Evolutionary conservation across 2,329 filamentous ascomycete genomes (phyloP), one percentile per base, ranked within the genome.

Genomic region (Trichoderma gracile): DNA sequence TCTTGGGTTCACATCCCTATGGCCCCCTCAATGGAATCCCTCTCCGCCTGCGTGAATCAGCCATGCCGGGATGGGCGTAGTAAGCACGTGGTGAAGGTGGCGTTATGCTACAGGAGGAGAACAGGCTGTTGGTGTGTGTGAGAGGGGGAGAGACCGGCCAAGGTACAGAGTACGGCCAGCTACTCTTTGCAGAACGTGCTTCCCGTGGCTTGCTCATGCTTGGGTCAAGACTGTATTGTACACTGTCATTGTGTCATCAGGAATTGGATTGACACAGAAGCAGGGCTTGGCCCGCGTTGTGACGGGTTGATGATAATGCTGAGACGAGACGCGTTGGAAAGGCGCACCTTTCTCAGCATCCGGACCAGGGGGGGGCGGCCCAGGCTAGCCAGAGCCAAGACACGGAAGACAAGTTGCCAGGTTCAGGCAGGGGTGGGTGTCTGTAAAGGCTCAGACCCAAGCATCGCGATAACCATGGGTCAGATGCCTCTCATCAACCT

Each of bases 71-170:
- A 59, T 38, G 12, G 55, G 63, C 47, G 47, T 64, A 64, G 63
- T 53, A 53, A 38, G 63, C 63, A 64, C 63, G 63, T 64, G 63
- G 63, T 25, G 21, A 60, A 47, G 49, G 63, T 64, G 63, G 63
- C 63, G 63, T 64, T 55, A 27, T 60, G 27, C 54, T 64, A 46
- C 40, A 49, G 47, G 40, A 40, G 42, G 43, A 50, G n/a, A 52
- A 33, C 49, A 52, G 30, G 9, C n/a, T 52, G 25, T 25, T n/a
- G 27, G 49, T 30, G 49, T 19, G 15, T 25, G 3, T 14, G 49
- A n/a, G n/a, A n/a, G n/a, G n/a, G n/a, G n/a, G n/a, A n/a, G n/a
- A n/a, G n/a, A n/a, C n/a, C n/a, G n/a, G n/a, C n/a, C n/a, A n/a
- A n/a, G n/a, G 57, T 49, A 42, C 46, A 25, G 46, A 50, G 27